Evolutionary conservation across 73 alveolate genomes (phyloP).

Genomic region (Stentor coeruleus): DNA sequence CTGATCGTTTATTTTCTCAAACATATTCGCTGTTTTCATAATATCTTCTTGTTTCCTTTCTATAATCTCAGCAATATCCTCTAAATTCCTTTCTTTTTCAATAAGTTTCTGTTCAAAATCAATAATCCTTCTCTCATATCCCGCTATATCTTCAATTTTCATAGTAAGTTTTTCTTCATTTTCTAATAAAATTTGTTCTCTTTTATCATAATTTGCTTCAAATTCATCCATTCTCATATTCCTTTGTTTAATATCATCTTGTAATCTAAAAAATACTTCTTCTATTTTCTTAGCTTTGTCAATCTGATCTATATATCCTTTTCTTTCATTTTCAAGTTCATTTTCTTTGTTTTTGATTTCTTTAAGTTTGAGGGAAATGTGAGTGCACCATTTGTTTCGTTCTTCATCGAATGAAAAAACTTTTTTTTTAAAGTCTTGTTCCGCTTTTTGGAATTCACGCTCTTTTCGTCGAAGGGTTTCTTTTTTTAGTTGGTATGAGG

Average conservation of each 20-base stretch:
- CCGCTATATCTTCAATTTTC: not conserved
- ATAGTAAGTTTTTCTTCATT: conserved; percentile 3
- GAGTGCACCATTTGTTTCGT: conserved; percentile 5
- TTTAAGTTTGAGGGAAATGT: not conserved
- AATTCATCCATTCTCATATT: not conserved
- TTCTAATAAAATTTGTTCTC: not conserved
- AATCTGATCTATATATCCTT: not conserved
- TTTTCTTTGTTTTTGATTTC: not conserved
- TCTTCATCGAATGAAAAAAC: not conserved
- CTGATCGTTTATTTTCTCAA: not conserved
- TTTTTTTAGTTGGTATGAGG: not conserved
- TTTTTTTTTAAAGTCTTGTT: not conserved
- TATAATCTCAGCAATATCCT: not conserved
- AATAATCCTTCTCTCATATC: not conserved
- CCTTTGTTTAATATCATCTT: not conserved
- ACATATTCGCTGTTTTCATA: conserved; percentile 9
- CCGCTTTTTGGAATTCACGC: conserved; percentile 6
- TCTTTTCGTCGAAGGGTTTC: not conserved
- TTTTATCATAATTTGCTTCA: too few species aligned
- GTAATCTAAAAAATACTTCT: not conserved
- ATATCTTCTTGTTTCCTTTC: not conserved
- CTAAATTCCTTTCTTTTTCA: not conserved
- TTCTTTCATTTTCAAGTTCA: not conserved
- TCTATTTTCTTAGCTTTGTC: not conserved
- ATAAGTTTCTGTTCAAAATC: not conserved